Conservation (phyloP, 805 yeast genomes). For the Lipomyces yamanashiensis region DNA sequence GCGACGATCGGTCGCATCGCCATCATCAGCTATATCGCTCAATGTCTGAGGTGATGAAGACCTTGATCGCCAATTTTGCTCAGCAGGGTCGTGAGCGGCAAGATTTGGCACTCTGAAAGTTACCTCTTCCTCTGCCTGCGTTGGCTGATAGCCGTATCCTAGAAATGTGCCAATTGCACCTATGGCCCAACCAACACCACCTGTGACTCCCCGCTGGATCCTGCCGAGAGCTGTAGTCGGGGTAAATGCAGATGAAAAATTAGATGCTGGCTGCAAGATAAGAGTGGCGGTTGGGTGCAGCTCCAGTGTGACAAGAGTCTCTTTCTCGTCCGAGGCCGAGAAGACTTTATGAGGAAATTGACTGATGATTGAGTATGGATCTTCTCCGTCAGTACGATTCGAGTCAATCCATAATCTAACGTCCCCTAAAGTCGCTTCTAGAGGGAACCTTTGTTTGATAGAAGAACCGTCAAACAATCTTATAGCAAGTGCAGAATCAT, state of each 20-base stretch:
- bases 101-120: conserved; percentile 12
- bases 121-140: background rate
- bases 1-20: conserved; percentile 49
- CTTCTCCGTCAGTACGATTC: conserved; percentile 54
- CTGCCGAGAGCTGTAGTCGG: conserved; percentile 29
- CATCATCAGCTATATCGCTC: conserved; percentile 40
- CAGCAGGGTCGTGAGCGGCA: conserved; percentile 5
- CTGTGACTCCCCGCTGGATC: conserved; percentile 28
- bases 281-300: conserved; percentile 75
- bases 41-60: conserved; percentile 26
- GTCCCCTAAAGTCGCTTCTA: conserved; percentile 53
- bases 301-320: conserved; percentile 57
- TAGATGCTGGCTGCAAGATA: conserved; percentile 65
- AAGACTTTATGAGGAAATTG: conserved; percentile 67
- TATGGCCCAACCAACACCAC: conserved; percentile 35
- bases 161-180: conserved; percentile 41
- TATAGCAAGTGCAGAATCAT: conserved; percentile 56
- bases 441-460: conserved; percentile 55
- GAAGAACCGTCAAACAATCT: conserved; percentile 71
- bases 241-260: conserved; percentile 43
- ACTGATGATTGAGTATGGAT: conserved; percentile 57
- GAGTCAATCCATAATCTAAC: conserved; percentile 67
- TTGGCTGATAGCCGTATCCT: conserved; percentile 37
- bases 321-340: conserved; percentile 63
- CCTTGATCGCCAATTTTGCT: conserved; percentile 4